A percentile compares a stretch with the other conserved stretches of the same genome.
These are phyloP conservation scores for Populus pruinosa DNA, from an alignment of 345 rosid species.

Conservation along the genomic window DNA sequence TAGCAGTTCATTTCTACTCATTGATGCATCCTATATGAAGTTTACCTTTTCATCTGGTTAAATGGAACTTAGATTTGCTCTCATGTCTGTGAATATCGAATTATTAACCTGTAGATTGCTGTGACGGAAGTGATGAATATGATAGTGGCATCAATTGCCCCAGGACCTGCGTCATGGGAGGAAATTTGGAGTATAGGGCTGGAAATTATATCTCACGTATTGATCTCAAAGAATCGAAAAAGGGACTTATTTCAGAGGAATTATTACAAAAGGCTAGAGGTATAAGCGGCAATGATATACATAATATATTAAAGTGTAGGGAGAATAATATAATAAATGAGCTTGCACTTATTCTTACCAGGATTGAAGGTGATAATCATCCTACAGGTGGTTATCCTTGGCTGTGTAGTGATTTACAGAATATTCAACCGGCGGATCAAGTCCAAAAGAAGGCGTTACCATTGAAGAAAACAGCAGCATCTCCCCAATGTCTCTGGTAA, in stretches of 20 bases:
- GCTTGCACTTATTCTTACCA: conserved; percentile 32
- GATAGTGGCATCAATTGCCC: conserved; percentile 43
- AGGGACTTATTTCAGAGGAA: conserved; percentile 25
- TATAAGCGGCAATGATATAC: conserved; percentile 8
- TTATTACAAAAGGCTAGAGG: conserved; percentile 43
- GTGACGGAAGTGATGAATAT: conserved; percentile 79
- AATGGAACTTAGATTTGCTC: not conserved
- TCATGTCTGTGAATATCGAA: not conserved
- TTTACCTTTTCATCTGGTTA: not conserved
- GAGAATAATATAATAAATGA: not conserved
- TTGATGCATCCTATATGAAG: not conserved
- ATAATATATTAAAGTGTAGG: not conserved
- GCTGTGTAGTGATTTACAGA: conserved; percentile 27
- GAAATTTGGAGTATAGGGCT: conserved; percentile 53
- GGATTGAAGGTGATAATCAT: conserved; percentile 55
- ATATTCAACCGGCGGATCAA: conserved; percentile 21
- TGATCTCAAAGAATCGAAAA: conserved; percentile 28
- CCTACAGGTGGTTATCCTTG: conserved; percentile 36
- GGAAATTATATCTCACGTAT: conserved; percentile 29
- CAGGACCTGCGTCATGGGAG: conserved; percentile 66
- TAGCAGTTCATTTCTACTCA: not conserved
- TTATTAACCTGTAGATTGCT: conserved; percentile 44
- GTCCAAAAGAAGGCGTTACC: conserved; percentile 39
- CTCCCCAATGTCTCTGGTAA: not conserved
- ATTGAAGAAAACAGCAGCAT: not conserved